phyloP scores from a whole-genome alignment of 805 yeast genomes.

The Grigorovia humatica region DNA sequence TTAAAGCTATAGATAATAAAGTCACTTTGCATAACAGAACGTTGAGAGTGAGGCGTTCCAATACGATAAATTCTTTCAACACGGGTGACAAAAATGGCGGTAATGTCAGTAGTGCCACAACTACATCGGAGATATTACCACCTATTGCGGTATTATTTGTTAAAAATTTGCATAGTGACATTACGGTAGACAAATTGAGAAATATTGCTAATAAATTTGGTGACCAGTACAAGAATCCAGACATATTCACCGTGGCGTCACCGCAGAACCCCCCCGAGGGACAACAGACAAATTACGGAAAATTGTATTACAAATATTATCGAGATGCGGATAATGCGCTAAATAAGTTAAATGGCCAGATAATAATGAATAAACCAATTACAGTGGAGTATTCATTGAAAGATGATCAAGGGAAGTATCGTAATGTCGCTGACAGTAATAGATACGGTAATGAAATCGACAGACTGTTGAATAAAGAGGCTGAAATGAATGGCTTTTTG shows the following conservation, averaged over 20 bases:
- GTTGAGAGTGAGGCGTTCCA: constrained; percentile 39
- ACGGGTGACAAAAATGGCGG: constrained; percentile 7
- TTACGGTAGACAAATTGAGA: constrained; percentile 46
- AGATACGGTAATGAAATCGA: constrained; percentile 77
- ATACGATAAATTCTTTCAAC: constrained; percentile 13
- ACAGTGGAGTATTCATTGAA: constrained; percentile 63
- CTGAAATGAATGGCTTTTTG: constrained; percentile 34
- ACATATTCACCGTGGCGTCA: constrained; percentile 24
- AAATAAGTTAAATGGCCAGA: constrained; percentile 53
- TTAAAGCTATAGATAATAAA: constrained; percentile 45
- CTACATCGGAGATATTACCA: constrained; percentile 9
- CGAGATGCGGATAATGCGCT: constrained; percentile 65
- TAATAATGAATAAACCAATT: constrained; percentile 56
- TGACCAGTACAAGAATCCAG: constrained; percentile 38
- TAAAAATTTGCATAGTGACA: constrained; percentile 56
- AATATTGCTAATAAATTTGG: constrained; percentile 60
- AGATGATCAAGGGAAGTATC: constrained; percentile 1
- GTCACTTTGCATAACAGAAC: constrained; percentile 47
- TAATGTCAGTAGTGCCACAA: too few relatives aligned
- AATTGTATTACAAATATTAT: constrained; percentile 53
- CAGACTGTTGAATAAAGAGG: constrained; percentile 56
- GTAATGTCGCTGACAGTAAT: constrained; percentile 8
- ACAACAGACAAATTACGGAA: constrained; percentile 34
- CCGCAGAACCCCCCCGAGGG: constrained; percentile 9
- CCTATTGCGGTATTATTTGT: constrained; percentile 63